A percentile compares a stretch with the other conserved stretches of the same genome.
Conservation (phyloP, 2,329 filamentous ascomycete species). For the Phaeoacremonium minimum region DNA sequence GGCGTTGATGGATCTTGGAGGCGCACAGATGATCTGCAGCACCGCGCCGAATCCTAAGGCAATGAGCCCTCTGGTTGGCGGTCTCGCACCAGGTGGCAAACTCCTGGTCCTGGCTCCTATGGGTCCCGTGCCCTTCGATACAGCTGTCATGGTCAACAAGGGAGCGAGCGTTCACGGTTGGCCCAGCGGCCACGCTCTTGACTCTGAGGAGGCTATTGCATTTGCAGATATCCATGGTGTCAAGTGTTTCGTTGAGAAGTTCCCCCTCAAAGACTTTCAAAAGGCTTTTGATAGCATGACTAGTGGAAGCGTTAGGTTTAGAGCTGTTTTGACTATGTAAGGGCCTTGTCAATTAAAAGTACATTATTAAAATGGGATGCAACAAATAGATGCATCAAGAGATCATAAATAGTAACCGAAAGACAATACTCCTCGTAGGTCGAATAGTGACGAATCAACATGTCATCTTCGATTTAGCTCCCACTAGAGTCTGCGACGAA, state of each 20-base stretch:
- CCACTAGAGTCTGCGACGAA: too few relatives aligned
- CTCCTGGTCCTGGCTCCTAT: conserved; percentile 51
- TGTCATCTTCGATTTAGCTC: too few relatives aligned
- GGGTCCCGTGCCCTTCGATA: conserved; percentile 39
- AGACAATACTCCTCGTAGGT: too few relatives aligned
- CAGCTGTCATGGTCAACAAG: conserved; percentile 32
- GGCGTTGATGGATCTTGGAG: conserved; percentile 51
- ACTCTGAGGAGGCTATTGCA: conserved; percentile 59
- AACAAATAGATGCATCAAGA: too few relatives aligned
- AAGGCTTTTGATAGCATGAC: conserved; percentile 26
- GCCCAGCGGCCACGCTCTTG: conserved; percentile 56
- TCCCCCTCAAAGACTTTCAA: conserved; percentile 45
- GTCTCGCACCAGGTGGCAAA: conserved; percentile 48
- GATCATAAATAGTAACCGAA: too few relatives aligned
- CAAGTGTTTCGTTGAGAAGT: conserved; percentile 61
- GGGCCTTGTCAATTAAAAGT: too few relatives aligned
- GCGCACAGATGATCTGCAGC: conserved; percentile 55
- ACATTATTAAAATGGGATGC: too few relatives aligned
- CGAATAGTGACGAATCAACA: too few relatives aligned
- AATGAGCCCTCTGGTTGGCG: conserved; percentile 46
- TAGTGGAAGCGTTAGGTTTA: conserved; percentile 8
- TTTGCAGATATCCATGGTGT: conserved; percentile 59
- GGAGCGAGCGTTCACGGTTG: conserved; percentile 59
- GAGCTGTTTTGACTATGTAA: conserved; percentile 9
- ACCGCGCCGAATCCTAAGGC: conserved; percentile 58